A percentile compares a stretch with the other conserved stretches of the same genome.
These are phyloP conservation scores for Septoria petroselini DNA, from an alignment of 2,329 filamentous ascomycete genomes.

Conservation along the genomic window DNA sequence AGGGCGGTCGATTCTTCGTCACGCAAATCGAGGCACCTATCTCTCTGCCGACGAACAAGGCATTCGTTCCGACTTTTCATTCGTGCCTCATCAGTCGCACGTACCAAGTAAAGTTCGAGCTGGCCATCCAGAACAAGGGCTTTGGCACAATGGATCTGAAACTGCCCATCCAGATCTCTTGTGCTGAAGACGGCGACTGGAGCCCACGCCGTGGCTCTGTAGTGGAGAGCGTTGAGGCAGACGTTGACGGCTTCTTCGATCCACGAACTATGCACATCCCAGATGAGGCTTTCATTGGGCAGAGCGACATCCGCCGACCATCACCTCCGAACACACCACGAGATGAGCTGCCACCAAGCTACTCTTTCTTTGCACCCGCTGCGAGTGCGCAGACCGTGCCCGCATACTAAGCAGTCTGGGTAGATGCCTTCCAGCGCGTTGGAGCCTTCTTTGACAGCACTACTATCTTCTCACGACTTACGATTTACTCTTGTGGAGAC, in stretches of 20 bases:
- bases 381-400: constrained; percentile 12
- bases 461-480: neutral
- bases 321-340: constrained; percentile 11
- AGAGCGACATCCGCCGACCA: constrained; percentile 27
- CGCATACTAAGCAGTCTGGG: constrained; percentile 9
- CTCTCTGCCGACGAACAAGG: constrained; percentile 56
- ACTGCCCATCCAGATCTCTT: constrained; percentile 47
- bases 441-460: neutral
- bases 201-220: constrained; percentile 20
- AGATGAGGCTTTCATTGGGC: constrained; percentile 23
- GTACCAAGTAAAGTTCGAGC: constrained; percentile 59
- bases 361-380: constrained; percentile 24
- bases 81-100: constrained; percentile 63
- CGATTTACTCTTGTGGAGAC: neutral
- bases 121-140: constrained; percentile 54
- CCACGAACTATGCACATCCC: constrained; percentile 39
- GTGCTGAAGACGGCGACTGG: constrained; percentile 17
- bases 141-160: constrained; percentile 42
- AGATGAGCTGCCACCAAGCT: constrained; percentile 32
- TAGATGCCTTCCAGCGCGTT: neutral
- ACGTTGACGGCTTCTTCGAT: constrained; percentile 36
- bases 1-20: constrained; percentile 55
- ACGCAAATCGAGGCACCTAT: constrained; percentile 63
- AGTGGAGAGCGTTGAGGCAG: constrained; percentile 26
- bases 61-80: constrained; percentile 68